These are phyloP conservation scores for Moelleriella libera DNA, from an alignment of 2,329 filamentous ascomycete species.

Conservation along the genomic window DNA sequence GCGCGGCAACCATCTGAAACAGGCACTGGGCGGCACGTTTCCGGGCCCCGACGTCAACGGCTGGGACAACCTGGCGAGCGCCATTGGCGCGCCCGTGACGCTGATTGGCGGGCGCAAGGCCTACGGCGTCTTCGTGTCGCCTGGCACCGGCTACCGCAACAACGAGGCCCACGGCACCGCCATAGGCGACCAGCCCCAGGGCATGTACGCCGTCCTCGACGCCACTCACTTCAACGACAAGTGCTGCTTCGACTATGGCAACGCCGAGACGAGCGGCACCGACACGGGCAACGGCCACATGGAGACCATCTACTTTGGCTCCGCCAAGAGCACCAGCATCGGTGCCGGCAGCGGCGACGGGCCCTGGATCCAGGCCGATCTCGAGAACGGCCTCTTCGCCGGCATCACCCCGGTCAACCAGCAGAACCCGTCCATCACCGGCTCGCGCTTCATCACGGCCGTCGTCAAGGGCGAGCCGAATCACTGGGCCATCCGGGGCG, in stretches of 20 bases:
- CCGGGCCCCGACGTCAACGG: slow-evolving; percentile 39
- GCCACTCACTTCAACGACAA: slow-evolving; percentile 43
- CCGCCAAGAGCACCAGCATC: slow-evolving; percentile 27
- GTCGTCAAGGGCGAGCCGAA: slow-evolving; percentile 41
- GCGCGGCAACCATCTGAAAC: slow-evolving; percentile 45
- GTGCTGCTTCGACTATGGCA: slow-evolving; percentile 46
- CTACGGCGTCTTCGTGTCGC: slow-evolving; percentile 48
- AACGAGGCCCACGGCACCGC: slow-evolving; percentile 37
- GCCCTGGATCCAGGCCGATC: slow-evolving; percentile 56
- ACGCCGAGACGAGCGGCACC: slow-evolving; percentile 34
- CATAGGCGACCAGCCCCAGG: slow-evolving; percentile 38
- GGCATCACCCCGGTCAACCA: slow-evolving; percentile 33
- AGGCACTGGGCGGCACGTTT: slow-evolving; percentile 41
- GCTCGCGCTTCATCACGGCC: slow-evolving; percentile 39
- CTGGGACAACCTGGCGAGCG: slow-evolving; percentile 45
- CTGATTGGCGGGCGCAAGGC: slow-evolving; percentile 42
- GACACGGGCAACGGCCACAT: slow-evolving; percentile 51
- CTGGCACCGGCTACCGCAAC: slow-evolving; percentile 50
- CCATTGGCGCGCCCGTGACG: slow-evolving; percentile 45
- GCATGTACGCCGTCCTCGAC: slow-evolving; percentile 47
- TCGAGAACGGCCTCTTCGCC: slow-evolving; percentile 54
- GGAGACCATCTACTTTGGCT: slow-evolving; percentile 54
- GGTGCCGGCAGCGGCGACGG: slow-evolving; percentile 42
- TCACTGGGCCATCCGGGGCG: slow-evolving; percentile 46
- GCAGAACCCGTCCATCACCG: slow-evolving; percentile 34